Percentiles rank a stretch among this genome's conserved stretches.
These are phyloP conservation scores for Leptodermis oblonga DNA, from an alignment of 257 asterid species.

Conservation along the genomic window DNA sequence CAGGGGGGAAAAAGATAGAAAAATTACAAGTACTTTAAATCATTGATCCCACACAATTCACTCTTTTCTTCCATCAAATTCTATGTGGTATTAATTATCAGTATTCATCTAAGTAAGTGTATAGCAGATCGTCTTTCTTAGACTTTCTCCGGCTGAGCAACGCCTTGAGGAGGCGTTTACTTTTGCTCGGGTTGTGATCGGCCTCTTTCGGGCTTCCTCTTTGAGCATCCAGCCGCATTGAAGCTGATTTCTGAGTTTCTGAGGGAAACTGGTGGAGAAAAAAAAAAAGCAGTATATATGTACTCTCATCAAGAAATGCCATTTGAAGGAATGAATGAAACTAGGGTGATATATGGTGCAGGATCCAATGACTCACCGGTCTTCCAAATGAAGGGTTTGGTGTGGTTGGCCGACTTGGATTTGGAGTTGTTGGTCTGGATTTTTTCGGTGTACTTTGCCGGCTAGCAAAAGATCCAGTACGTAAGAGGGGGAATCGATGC, in stretches of 20 bases:
- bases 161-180: conserved; percentile 84
- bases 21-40: background rate
- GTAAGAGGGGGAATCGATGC: conserved; percentile 72
- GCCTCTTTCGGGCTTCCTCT: conserved; percentile 50
- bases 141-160: conserved; percentile 86
- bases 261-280: conserved; percentile 47
- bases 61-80: background rate
- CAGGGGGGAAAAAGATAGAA: background rate
- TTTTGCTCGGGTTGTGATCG: conserved; percentile 64
- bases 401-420: conserved; percentile 59
- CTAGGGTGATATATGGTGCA: background rate
- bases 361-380: conserved; percentile 25
- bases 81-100: conserved; percentile 27
- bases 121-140: conserved; percentile 78
- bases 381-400: conserved; percentile 62
- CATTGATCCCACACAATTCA: background rate
- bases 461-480: conserved; percentile 70
- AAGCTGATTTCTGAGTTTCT: conserved; percentile 76
- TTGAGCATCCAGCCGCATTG: conserved; percentile 67
- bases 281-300: background rate
- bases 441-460: conserved; percentile 65
- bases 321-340: background rate
- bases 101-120: conserved; percentile 88
- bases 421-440: conserved; percentile 70
- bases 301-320: background rate